These are phyloP conservation scores for Aspergillus spinulosporus DNA, from an alignment of 2,329 filamentous ascomycete species.

Conservation along the genomic window DNA sequence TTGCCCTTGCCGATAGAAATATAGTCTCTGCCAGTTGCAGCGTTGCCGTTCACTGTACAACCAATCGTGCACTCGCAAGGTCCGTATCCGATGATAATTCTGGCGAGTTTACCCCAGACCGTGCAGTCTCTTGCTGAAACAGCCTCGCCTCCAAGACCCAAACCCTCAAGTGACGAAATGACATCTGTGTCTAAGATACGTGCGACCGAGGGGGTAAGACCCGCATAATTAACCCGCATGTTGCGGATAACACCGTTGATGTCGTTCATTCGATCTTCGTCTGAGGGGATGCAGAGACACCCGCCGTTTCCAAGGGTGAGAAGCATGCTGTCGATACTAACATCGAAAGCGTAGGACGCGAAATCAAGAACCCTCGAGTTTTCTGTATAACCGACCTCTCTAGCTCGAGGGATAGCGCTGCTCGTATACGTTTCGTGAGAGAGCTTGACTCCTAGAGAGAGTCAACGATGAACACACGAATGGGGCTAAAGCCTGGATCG, in stretches of 20 bases:
- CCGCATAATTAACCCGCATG: conserved; percentile 56
- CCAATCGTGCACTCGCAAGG: conserved; percentile 47
- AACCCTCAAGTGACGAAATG: conserved; percentile 42
- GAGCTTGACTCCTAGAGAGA: conserved; percentile 55
- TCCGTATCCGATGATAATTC: conserved; percentile 48
- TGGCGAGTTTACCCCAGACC: conserved; percentile 44
- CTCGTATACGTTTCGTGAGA: conserved; percentile 62
- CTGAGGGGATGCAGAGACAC: conserved; percentile 60
- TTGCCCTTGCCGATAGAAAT: conserved; percentile 42
- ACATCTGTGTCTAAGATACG: conserved; percentile 45
- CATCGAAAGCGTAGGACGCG: conserved; percentile 57
- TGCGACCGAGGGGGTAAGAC: conserved; percentile 63
- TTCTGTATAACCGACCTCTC: conserved; percentile 51
- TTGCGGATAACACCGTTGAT: conserved; percentile 52
- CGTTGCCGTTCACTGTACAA: conserved; percentile 41
- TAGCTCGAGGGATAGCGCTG: conserved; percentile 54
- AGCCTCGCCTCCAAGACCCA: conserved; percentile 50
- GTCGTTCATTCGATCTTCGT: conserved; percentile 51
- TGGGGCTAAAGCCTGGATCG: neutral
- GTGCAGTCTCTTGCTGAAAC: conserved; percentile 43
- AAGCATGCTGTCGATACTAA: conserved; percentile 56
- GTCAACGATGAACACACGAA: neutral
- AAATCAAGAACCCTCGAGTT: conserved; percentile 62
- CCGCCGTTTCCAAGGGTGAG: conserved; percentile 58
- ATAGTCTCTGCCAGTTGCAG: conserved; percentile 36